Base-by-base conservation (phyloP, 2,329 filamentous ascomycete species). In the Tolypocladium pustulatum region DNA sequence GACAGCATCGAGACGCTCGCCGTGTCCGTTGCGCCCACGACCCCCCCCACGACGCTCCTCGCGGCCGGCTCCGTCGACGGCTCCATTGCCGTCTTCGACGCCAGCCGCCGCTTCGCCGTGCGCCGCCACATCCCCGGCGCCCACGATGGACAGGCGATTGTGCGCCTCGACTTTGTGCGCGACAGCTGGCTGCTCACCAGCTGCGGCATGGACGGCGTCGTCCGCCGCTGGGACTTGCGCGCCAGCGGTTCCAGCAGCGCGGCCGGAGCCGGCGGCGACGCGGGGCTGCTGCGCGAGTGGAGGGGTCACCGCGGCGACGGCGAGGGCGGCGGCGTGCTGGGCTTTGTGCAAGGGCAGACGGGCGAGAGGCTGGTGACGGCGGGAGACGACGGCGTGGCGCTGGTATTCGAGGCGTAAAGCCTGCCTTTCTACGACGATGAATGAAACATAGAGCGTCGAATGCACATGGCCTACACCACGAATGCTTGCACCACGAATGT, bases 201-300 rank as follows among this genome's bases (percentile, higher is more conserved):
- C 63, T 92, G 87, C 65, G 94, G 94, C 10, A 90, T 97, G 81
- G 94, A 99, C 68, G 93, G 94, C 22, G 91, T 92, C 0, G 84
- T 99, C 25, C 81, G 90, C 67, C 80, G 92, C 61, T 99, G 94
- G 94, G 93, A 99, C 73, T 69, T 84, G 57, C 75, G 81, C n/a
- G 81, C 79, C n/a, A 75, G 69, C 27, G 70, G 69, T 13, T 62
- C 63, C 7, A 68, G 66, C 52, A 34, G 17, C 30, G 49, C 49
- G 27, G 68, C 65, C 7, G 60, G 67, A 1, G 66, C 58, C 10
- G 66, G 73, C 17, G 84, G 80, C 10, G 84, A 74, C 25, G 66
- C 85, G 57, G 91, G 90, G 0, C 75, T 96, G 57, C 76, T 90
- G 30, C 88, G 86, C 63, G 92, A 97, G 74, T 97, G 92, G 92